Evolutionary conservation across 768 basidiomycete genomes (phyloP).

Genomic region (Mycena leptocephala): DNA sequence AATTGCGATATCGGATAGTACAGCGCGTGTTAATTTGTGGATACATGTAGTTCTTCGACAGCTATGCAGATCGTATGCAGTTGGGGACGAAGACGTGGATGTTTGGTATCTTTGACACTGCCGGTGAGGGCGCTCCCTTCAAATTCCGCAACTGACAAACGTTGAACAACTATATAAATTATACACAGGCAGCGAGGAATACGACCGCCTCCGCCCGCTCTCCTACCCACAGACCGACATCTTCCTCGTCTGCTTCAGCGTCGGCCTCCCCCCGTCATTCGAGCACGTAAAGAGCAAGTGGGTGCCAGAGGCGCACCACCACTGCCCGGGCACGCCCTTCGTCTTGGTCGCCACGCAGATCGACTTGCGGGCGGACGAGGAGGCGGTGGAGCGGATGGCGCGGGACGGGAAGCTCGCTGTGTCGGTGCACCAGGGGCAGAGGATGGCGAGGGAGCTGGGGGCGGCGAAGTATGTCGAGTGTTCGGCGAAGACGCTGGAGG

Average conservation of each 20-base stretch:
- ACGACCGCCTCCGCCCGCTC: constrained; percentile 97
- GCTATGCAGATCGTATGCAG: constrained; percentile 99
- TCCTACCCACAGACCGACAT: constrained; percentile 99
- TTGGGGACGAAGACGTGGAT: constrained; percentile 99
- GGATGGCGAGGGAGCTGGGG: constrained; percentile 96
- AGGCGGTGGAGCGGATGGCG: constrained; percentile 94
- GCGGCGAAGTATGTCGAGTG: constrained; percentile 99
- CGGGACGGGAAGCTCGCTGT: constrained; percentile 98
- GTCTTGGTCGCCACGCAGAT: constrained; percentile 99
- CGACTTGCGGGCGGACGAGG: constrained; percentile 94
- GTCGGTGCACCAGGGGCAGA: constrained; percentile 88
- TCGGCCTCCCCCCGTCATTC: constrained; percentile 97
- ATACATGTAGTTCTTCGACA: constrained; percentile 92
- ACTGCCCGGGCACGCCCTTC: constrained; percentile 99
- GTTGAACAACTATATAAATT: too few relatives aligned
- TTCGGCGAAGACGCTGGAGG: constrained; percentile 98
- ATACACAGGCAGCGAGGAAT: constrained; percentile 97
- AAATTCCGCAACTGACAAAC: too few relatives aligned
- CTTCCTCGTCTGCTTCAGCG: constrained; percentile 99
- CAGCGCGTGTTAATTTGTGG: too few relatives aligned
- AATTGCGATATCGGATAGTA: too few relatives aligned
- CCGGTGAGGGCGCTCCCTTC: too few relatives aligned
- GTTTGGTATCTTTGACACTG: constrained; percentile 97
- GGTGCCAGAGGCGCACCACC: constrained; percentile 99
- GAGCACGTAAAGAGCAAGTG: constrained; percentile 99